Conservation (phyloP, 1,284 basidiomycete species). For the Leccinum fallax region DNA sequence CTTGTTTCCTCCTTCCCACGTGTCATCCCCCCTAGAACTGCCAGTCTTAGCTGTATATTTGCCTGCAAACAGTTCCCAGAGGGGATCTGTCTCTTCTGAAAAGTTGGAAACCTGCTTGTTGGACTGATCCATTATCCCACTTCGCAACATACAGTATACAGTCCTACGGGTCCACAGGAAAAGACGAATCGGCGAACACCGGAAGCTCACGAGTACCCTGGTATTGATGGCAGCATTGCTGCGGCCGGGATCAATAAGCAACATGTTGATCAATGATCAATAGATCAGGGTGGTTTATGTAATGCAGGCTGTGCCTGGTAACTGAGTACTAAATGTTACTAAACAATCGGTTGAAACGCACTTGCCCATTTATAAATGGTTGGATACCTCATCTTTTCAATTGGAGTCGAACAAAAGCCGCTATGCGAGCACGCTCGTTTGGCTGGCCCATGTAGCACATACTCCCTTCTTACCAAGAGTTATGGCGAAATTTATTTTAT, state of each 20-base stretch:
- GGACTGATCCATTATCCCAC: not conserved
- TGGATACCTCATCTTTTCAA: not conserved
- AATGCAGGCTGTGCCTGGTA: not conserved
- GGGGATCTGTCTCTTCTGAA: not conserved
- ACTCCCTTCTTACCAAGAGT: not conserved
- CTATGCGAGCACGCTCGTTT: not conserved
- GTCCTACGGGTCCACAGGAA: not conserved
- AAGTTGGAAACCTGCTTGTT: not conserved
- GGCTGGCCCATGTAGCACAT: not conserved
- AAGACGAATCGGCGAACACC: not conserved
- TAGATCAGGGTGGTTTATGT: not conserved
- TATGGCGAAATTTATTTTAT: not conserved
- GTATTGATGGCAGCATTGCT: not conserved
- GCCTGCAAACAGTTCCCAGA: not conserved
- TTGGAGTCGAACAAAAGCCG: not conserved
- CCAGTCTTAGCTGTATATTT: not conserved
- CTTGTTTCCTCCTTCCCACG: not conserved
- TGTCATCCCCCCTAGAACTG: not conserved
- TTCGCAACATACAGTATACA: not conserved
- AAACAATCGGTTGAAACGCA: not conserved
- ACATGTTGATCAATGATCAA: not conserved
- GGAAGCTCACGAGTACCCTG: not conserved
- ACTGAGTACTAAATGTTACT: no score
- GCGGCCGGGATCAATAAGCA: not conserved
- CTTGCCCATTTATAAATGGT: not conserved